Evolutionary conservation across 495 filamentous ascomycete genomes (phyloP), one percentile per base, ranked within the genome.

Genomic region (Rhizodiscina lignyota): DNA sequence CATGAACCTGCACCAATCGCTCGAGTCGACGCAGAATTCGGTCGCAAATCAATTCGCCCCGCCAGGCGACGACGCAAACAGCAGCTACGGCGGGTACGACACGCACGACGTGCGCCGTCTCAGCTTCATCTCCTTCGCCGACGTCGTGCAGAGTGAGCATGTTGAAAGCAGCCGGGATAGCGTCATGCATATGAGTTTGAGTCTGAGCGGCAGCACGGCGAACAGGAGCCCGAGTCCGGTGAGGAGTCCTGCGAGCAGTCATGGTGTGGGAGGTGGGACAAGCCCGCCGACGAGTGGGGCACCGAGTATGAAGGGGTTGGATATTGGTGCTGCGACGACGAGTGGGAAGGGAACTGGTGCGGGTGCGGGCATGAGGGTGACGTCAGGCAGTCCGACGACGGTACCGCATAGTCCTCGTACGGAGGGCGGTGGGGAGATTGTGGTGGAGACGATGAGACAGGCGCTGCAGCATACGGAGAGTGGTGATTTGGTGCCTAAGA

Each of bases 61-160:
- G 10, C 64, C 66, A 26, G 46, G 45, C 36, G 59, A 72, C 30
- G 70, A 75, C 39, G 59, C 58, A 10, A 70, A 67, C 1, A 74
- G 72, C 18, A 82, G 75, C 47, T 81, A 83, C 50, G 79, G 74
- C 26, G 69, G 68, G 33, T 60, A 82, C 33, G 82, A 86, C 51
- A 68, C 66, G 11, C 66, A 68, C 22, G 84, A 92, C 54, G 68
- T 83, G n/a, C 69, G 82, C 18, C 70, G 85, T 10, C 59, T 94
- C 33, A 82, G 74, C 54, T 94, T 94, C 59, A 92, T 94, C 52
- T 87, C 81, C 12, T 94, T 94, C 51, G 83, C 86, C 20, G 85
- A 94, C 48, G 81, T 93, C 8, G 83, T 94, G n/a, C 82, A 89
- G 51, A 69, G 79, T 18, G 85, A 94, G 50, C 84, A 92, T 48